phyloP scores from a whole-genome alignment of 305 asterid species.

The Fraxinus nigra region DNA sequence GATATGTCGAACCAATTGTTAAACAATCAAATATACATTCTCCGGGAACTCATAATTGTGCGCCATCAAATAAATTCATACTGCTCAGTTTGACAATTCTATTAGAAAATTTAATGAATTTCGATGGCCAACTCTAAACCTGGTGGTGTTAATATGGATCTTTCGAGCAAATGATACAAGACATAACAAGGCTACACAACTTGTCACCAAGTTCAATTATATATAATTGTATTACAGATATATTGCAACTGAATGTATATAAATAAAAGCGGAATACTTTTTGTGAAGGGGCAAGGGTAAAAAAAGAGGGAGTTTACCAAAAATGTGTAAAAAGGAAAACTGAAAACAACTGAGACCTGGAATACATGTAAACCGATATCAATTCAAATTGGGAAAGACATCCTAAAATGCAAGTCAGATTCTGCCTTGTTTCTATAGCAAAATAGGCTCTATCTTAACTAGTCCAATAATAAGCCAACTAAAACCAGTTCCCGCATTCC shows the following conservation, averaged over 20 bases:
- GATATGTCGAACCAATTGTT: background rate
- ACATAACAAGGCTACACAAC: background rate
- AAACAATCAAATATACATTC: background rate
- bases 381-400: background rate
- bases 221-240: background rate
- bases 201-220: background rate
- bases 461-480: background rate
- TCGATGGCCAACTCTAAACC: background rate
- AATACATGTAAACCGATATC: background rate
- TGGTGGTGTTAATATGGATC: background rate
- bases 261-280: background rate
- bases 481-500: background rate
- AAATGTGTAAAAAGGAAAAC: background rate
- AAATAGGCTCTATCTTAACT: background rate
- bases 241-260: background rate
- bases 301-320: background rate
- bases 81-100: background rate
- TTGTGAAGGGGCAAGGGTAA: background rate
- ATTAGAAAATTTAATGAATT: background rate
- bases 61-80: background rate
- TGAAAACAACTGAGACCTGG: background rate
- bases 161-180: background rate
- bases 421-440: background rate
- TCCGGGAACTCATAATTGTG: background rate
- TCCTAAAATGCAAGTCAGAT: background rate